Evolutionary conservation across 2,329 filamentous ascomycete genomes (phyloP), one percentile per base, ranked within the genome.

Genomic region (Pyrenophora tritici-repentis): DNA sequence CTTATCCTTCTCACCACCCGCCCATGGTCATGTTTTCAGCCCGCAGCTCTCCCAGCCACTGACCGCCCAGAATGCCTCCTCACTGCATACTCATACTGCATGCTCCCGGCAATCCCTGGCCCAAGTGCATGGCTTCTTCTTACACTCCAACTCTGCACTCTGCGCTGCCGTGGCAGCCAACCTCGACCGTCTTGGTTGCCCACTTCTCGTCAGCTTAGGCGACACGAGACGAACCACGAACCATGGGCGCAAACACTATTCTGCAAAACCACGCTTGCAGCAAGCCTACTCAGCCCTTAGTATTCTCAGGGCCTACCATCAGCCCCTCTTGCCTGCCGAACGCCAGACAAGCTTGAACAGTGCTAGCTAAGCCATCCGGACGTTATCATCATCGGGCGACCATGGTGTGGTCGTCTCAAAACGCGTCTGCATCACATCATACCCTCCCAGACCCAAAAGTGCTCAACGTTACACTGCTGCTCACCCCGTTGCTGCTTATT

Each of bases 381-480:
- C 32, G 32, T 18, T 43, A 33, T 31, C 24, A 33, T 31, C 24
- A 16, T 47, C 18, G 22, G 31, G n/a, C 35, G 24, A 36, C 33
- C 16, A 26, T 16, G 31, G 43, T 49, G 41, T 32, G n/a, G 26
- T 20, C 45, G 7, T 42, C 31, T 20, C 20, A 37, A 29, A 47
- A 42, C 22, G 13, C 34, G 26, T 53, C 13, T 60, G 52, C 50
- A 56, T 53, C 38, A 55, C 57, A 58, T 46, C 44, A 29, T 60
- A 55, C 35, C 37, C 14, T 33, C 29, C 34, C 10, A n/a, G n/a
- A n/a, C n/a, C n/a, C n/a, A n/a, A 38, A 45, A 41, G 40, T 37
- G 46, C 35, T 32, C 35, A 47, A 49, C 50, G 56, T 56, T 52
- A 50, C 53, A 54, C 56, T 16, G 26, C 53, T 42, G 14, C 14